Conservation (phyloP, 306 rosid genomes). For the Lathyrus sativus region DNA sequence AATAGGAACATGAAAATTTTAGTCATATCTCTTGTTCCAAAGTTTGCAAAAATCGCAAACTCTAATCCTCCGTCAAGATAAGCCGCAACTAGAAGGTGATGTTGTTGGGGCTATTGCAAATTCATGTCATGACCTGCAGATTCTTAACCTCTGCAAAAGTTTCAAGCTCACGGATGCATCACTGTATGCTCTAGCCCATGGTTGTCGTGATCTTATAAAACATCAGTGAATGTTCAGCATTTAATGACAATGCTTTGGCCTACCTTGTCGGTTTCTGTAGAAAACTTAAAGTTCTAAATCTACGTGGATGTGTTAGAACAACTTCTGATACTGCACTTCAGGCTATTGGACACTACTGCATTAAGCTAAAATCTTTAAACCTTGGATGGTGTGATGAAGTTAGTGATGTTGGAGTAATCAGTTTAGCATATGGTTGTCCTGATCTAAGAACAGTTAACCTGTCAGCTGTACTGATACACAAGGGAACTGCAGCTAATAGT, state of each 20-base stretch:
- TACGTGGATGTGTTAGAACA: slow-evolving; percentile 80
- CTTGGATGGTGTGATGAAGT: slow-evolving; percentile 94
- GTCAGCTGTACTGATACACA: slow-evolving; percentile 94
- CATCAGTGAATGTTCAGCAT: slow-evolving; percentile 83
- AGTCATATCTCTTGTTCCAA: slow-evolving; percentile 79
- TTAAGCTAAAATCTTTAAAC: slow-evolving; percentile 71
- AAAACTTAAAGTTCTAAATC: slow-evolving; percentile 70
- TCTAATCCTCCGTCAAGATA: slow-evolving; percentile 82
- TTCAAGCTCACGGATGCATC: slow-evolving; percentile 83
- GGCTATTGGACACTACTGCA: slow-evolving; percentile 85
- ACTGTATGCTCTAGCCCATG: slow-evolving; percentile 66
- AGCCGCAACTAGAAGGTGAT: slow-evolving; percentile 74
- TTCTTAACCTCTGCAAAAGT: slow-evolving; percentile 93
- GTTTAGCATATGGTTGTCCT: no score
- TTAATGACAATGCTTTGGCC: slow-evolving; percentile 78
- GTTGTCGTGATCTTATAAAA: slow-evolving; percentile 70
- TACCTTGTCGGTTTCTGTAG: slow-evolving; percentile 70
- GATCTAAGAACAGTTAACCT: no score
- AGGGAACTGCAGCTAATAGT: slow-evolving; percentile 95
- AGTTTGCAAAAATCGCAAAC: slow-evolving; percentile 73
- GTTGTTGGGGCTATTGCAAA: slow-evolving; percentile 76
- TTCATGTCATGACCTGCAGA: slow-evolving; percentile 77
- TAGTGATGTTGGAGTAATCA: slow-evolving; percentile 70
- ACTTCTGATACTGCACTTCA: slow-evolving; percentile 82
- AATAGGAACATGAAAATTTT: slow-evolving; percentile 80